Evolutionary conservation across 495 filamentous ascomycete genomes (phyloP).

Genomic region (Xylaria cubensis): DNA sequence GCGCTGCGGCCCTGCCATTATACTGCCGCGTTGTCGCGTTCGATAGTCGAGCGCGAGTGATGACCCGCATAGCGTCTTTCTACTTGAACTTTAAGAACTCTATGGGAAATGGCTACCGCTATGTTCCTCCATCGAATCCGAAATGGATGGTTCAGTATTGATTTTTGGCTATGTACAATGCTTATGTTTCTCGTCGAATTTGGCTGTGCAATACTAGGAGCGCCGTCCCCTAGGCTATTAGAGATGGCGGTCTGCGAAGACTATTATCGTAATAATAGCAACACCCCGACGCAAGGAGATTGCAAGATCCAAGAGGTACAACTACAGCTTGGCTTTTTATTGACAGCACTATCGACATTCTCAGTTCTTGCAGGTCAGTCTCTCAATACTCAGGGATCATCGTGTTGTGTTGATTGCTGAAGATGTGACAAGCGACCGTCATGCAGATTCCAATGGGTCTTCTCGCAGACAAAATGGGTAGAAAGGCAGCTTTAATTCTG

Average conservation of each 20-base stretch:
- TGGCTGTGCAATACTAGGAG: conserved; percentile 8
- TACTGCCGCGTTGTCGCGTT: background rate
- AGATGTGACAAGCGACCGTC: background rate
- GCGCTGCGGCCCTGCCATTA: background rate
- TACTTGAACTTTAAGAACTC: background rate
- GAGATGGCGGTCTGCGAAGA: conserved; percentile 12
- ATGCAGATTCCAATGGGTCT: conserved; percentile 21
- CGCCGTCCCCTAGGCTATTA: conserved; percentile 12
- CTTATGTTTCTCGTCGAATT: conserved; percentile 20
- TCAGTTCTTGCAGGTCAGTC: conserved; percentile 19
- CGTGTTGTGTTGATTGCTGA: background rate
- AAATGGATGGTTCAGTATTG: background rate
- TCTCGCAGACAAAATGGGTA: conserved; percentile 14
- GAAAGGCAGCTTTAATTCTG: conserved; percentile 1
- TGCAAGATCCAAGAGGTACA: conserved; percentile 18
- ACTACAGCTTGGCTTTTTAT: background rate
- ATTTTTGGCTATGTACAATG: conserved; percentile 13
- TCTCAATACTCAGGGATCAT: too few relatives aligned
- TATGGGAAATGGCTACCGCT: background rate
- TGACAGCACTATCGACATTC: conserved; percentile 12
- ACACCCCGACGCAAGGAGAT: background rate
- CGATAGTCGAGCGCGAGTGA: background rate
- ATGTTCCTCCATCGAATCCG: background rate
- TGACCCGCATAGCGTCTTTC: background rate
- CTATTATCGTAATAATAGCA: conserved; percentile 2